Base-by-base conservation (phyloP, 2,329 filamentous ascomycete genomes). In the Fusarium albosuccineum region DNA sequence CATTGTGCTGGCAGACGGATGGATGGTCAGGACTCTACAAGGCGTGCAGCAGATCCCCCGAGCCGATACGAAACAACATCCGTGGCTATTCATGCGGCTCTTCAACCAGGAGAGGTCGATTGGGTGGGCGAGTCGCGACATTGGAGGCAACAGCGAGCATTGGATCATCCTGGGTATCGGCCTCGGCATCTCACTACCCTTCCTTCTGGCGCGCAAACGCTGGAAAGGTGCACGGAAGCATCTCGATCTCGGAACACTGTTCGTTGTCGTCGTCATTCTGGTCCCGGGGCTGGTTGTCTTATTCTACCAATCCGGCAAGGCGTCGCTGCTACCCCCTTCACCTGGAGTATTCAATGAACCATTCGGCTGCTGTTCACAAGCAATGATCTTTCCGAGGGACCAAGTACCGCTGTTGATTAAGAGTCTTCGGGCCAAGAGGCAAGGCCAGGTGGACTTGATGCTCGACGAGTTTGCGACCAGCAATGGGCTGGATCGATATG, bases 351-450 rank as follows among this genome's bases (percentile, higher is more conserved):
- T 60, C n/a, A 64, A 64, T 22, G 60, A 64, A 3, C 54, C 60
- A 6, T 64, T 64, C 7, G 62, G 62, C 1, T 64, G 62, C 4
- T 64, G 60, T 34, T 64, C 60, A 22, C 62, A 64, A 10, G 62
- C 62, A 9, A 64, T 64, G 62, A 16, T 64, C 2, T 64, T 50
- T 6, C 60, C 62, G 0, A 29, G 62, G 5, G 8, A 14, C 13
- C 33, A 60, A n/a, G 41, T 64, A 0, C 60, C 54, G 1, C 36
- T 48, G 9, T 7, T 64, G 8, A 9, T 64, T 6, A 37, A 41
- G 7, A 11, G 13, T 6, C 22, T 64, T 2, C 16, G 10, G 9
- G 30, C 27, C 5, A 54, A n/a, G 37, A 41, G 14, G 16, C 36
- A 51, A 9, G 62, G 60, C 2, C 62, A 64, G 14, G 50, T 64